These are phyloP conservation scores for Aspergillaceae sp. DNA, from an alignment of 2,329 filamentous ascomycete species.

Conservation along the genomic window DNA sequence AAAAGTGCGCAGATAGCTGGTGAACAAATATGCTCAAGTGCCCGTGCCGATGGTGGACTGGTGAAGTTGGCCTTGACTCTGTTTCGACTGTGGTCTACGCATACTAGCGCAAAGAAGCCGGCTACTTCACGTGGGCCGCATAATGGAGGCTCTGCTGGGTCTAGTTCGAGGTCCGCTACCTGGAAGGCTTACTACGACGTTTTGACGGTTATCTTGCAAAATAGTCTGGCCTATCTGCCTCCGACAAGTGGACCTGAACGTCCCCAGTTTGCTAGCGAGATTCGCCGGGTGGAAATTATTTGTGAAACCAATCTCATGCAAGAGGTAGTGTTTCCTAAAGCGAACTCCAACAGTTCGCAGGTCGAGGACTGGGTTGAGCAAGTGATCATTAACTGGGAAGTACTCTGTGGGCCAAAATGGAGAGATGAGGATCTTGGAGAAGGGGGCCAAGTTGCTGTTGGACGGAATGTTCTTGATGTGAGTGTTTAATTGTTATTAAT, in stretches of 20 bases:
- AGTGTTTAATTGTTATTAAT: slow-evolving; percentile 11
- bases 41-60: slow-evolving; percentile 14
- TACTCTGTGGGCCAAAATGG: slow-evolving; percentile 74
- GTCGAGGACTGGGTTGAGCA: slow-evolving; percentile 74
- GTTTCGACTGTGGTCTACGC: slow-evolving; percentile 41
- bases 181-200: slow-evolving; percentile 82
- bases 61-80: slow-evolving; percentile 36
- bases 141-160: slow-evolving; percentile 12
- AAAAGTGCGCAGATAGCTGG: slow-evolving; percentile 65
- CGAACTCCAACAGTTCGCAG: slow-evolving; percentile 67
- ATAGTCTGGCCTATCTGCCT: slow-evolving; percentile 33
- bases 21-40: slow-evolving; percentile 32
- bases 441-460: slow-evolving; percentile 67
- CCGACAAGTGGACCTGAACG: slow-evolving; percentile 38
- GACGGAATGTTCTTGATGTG: slow-evolving; percentile 65
- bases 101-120: slow-evolving; percentile 27
- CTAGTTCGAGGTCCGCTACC: slow-evolving; percentile 42
- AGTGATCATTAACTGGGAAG: slow-evolving; percentile 75
- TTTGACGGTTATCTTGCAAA: slow-evolving; percentile 65
- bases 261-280: slow-evolving; percentile 61
- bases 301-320: slow-evolving; percentile 72
- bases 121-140: slow-evolving; percentile 11
- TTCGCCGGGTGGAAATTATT: slow-evolving; percentile 67
- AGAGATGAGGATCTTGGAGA: slow-evolving; percentile 69
- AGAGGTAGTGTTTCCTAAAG: slow-evolving; percentile 76